Percentiles rank a stretch among this genome's conserved stretches.
These are phyloP conservation scores for Fusarium redolens DNA, from an alignment of 2,329 filamentous ascomycete genomes.

Conservation along the genomic window DNA sequence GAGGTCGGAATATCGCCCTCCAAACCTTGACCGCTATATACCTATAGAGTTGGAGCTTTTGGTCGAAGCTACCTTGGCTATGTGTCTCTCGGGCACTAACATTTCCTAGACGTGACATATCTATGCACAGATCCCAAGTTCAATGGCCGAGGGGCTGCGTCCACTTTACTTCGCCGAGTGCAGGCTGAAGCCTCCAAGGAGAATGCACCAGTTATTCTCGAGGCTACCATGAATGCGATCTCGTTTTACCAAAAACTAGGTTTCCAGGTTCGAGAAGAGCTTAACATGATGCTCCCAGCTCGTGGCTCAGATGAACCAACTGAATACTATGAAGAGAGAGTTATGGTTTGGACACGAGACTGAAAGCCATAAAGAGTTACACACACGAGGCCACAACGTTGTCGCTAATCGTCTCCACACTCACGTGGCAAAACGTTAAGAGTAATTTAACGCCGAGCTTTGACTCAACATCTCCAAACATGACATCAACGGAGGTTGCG, in stretches of 20 bases:
- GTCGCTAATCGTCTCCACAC: conserved; percentile 38
- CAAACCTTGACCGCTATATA: not conserved
- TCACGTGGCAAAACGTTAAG: conserved; percentile 38
- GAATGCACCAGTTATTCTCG: conserved; percentile 51
- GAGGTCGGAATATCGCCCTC: not conserved
- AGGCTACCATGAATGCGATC: conserved; percentile 54
- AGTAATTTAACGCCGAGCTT: not conserved
- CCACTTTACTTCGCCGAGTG: conserved; percentile 49
- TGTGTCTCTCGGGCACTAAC: conserved; percentile 19
- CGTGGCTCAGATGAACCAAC: conserved; percentile 45
- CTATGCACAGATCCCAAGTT: conserved; percentile 53
- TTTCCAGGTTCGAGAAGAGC: conserved; percentile 47
- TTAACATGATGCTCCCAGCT: conserved; percentile 52
- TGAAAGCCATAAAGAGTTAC: not conserved
- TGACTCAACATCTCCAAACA: conserved; percentile 7
- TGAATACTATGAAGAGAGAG: conserved; percentile 50
- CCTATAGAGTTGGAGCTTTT: not conserved
- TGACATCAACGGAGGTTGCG: conserved; percentile 25
- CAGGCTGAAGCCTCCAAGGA: conserved; percentile 48
- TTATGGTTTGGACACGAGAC: conserved; percentile 48
- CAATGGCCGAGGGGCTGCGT: conserved; percentile 51
- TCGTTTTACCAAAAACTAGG: conserved; percentile 53
- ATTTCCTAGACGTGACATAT: conserved; percentile 52
- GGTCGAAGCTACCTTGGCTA: not conserved
- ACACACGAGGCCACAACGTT: conserved; percentile 11